Base-by-base conservation (phyloP, 164 flowering plant genomes). In the Paratinospora sagittata region DNA sequence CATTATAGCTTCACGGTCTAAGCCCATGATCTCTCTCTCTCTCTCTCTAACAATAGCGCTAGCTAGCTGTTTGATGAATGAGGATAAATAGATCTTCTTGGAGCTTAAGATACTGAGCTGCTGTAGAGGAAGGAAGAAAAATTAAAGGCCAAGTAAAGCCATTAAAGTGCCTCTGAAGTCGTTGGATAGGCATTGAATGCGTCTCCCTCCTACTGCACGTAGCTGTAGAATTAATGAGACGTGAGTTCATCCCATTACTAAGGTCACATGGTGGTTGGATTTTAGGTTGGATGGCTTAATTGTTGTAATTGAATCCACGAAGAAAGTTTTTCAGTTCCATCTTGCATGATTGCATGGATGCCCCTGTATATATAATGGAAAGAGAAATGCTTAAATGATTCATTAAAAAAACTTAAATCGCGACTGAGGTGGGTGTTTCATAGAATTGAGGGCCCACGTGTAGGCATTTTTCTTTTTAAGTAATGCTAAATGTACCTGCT, bases 251-350 rank as follows among this genome's bases (percentile, higher is more conserved):
- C 17, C 10, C 61, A n/a, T 55, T 55, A 55, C 36, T 61, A 61
- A 61, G 64, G 64, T 24, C 33, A 61, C 64, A 61, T 61, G 64
- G 64, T 61, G 64, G 64, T 61, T 61, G 64, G 30, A 23, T 60
- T n/a, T 10, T 4, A 52, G 58, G 58, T 52, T 52, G 58, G 61
- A 5, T 9, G 16, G 30, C 30, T 61, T 61, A 61, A 61, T 55
- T 55, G 61, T 7, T 12, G 64, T 10, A 61, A 30, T 61, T 61
- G 30, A 8, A 10, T 61, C 33, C 30, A 26, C 30, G 64, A 8
- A 16, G 11, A 61, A 61, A 24, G 64, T 61, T 61, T n/a, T 30
- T 30, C 34, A 30, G 4, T 30, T 30, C 34, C 34, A 4, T 30
- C 34, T 30, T 30, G 34, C 34, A 30, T 4, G 34, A 30, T 4